Base-by-base conservation (phyloP, 2,329 filamentous ascomycete genomes). In the Graphium sp. region DNA sequence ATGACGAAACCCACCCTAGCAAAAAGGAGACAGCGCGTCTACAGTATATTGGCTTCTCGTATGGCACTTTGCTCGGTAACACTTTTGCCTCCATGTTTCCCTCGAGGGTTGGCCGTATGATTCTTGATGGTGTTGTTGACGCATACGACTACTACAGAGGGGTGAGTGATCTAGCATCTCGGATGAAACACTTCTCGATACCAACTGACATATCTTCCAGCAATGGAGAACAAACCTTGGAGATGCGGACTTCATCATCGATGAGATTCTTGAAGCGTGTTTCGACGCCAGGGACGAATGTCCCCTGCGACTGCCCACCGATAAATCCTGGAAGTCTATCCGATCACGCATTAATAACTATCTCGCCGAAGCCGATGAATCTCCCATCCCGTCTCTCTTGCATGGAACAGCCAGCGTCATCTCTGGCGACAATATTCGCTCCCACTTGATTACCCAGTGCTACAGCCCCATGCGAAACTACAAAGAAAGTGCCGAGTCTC, bases 11-110 rank as follows among this genome's bases (percentile, higher is more conserved):
- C 4, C 30, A 37, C 2, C 32, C 40, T 22, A 14, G n/a, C 9
- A 25, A 30, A 18, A 33, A 35, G 19, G 26, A 37, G 2, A 28
- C 35, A 3, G 32, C 41, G 4, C 35, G 43, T 9, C 36, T 65
- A 18, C 55, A 57, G 37, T 67, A 62, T 36, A 55, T 58, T 46
- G 60, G 62, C 0, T 54, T 65, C 29, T 62, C 58, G 5, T 67
- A 67, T 12, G 48, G 49, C 11, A 50, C 47, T 2, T 12, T 48
- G 0, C 39, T 53, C 0, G 50, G 50, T 2, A 49, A 49, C 23
- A 46, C 45, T 18, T 49, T 52, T 34, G 45, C 48, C 3, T 45
- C 48, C 18, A 41, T 53, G 43, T 53, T 46, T 19, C 47, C 49
- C 0, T 47, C 38, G 1, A 41, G 49, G 4, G 38, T 62, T 7